Percentiles rank a stretch among this genome's conserved stretches.
These are phyloP conservation scores for Cystoisospora suis DNA, from an alignment of 169 alveolate genomes.

Conservation along the genomic window DNA sequence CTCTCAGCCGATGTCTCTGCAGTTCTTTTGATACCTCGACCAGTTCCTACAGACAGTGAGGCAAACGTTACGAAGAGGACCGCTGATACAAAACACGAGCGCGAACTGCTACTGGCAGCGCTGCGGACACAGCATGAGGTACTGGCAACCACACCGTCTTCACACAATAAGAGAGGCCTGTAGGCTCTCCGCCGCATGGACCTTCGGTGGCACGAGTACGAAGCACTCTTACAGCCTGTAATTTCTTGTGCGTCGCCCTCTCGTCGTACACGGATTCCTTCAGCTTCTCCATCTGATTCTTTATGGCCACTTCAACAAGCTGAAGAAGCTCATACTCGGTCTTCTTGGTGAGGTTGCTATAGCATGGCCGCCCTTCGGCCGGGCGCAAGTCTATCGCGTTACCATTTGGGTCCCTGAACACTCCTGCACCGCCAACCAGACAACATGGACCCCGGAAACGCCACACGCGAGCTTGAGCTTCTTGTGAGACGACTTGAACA, in stretches of 20 bases:
- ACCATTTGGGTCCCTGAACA: conserved; percentile 85
- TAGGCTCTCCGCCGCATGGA: background rate
- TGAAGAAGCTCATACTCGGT: conserved; percentile 71
- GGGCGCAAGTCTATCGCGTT: conserved; percentile 87
- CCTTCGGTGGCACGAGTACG: background rate
- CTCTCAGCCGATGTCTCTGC: conserved; percentile 25
- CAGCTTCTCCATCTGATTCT: conserved; percentile 76
- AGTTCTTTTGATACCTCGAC: background rate
- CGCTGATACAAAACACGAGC: background rate
- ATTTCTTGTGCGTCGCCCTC: conserved; percentile 3
- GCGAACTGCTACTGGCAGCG: background rate
- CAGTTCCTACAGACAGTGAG: background rate
- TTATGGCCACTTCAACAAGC: conserved; percentile 79
- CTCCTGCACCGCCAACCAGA: too few species aligned
- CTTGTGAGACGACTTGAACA: too few species aligned
- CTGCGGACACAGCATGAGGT: background rate
- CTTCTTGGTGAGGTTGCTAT: conserved; percentile 76
- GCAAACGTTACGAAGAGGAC: too few species aligned
- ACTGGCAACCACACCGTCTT: background rate
- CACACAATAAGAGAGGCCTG: background rate
- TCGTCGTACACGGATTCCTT: conserved; percentile 69
- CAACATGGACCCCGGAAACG: too few species aligned
- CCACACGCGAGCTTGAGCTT: too few species aligned
- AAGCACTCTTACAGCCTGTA: conserved; percentile 34
- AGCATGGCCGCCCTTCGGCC: conserved; percentile 83